Evolutionary conservation across 2,329 filamentous ascomycete genomes (phyloP), one percentile per base, ranked within the genome.

Genomic region (Ascomycota sp.): DNA sequence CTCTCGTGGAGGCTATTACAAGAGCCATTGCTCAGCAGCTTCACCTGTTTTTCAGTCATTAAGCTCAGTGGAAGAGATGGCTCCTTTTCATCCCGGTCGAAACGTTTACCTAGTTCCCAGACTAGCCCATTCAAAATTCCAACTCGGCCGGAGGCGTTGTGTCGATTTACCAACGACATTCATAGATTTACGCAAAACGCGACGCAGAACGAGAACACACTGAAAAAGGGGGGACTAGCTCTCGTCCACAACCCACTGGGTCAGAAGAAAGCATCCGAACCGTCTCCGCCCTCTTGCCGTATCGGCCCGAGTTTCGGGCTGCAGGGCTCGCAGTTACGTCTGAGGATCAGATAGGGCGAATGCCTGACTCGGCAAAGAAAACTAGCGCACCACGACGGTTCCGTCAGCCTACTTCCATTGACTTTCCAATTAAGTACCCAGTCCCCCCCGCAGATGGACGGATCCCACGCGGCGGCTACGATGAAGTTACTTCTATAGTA

Each of bases 311-410:
- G 35, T 69, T 72, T 35, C 50, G 49, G 32, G 55, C 55, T 33
- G 65, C 61, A 31, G 64, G 65, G 2, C 51, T 72, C 29, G 64
- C 65, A 2, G 59, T 71, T 1, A 70, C 67, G 8, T 68, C 66
- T 23, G 46, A 46, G 27, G 36, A 51, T 36, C 34, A 65, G 58
- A 38, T 58, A 56, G 43, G 50, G 34, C 13, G 39, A 25, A 30
- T 41, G 26, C 26, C 42, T 33, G 23, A 30, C 23, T 35, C 43
- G 30, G 37, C 35, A 20, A 26, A 35, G 25, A 35, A 34, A 30
- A 30, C 36, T 20, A 33, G 34, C 5, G 36, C 32, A 12, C 23
- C 29, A 7, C 36, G 36, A 31, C 28, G 30, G 12, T 22, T 32
- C 9, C 34, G 28, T 13, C 31, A 27, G 17, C 34, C 29, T 7